phyloP scores from a whole-genome alignment of 352 stramenopile species.

The Pythium periplocum region DNA sequence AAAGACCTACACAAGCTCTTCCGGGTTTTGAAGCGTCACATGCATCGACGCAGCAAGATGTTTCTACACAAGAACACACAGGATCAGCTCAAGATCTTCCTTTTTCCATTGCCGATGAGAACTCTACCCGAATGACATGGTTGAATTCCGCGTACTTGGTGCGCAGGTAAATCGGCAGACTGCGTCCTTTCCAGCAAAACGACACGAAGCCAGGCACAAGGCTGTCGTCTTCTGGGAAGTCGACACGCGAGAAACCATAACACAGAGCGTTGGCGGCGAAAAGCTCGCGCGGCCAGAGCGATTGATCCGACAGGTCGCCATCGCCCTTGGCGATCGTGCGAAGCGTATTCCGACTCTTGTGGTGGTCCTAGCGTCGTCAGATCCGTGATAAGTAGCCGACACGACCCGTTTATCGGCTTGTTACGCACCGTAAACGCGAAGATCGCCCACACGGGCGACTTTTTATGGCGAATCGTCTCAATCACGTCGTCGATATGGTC shows the following conservation, averaged over 20 bases:
- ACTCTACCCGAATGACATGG: slow-evolving; percentile 74
- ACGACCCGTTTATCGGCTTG: no score
- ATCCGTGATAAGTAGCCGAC: no score
- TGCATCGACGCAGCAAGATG: slow-evolving; percentile 74
- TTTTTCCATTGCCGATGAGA: neutral
- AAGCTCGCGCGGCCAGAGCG: slow-evolving; percentile 69
- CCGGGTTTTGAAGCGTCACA: slow-evolving; percentile 62
- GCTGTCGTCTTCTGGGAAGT: slow-evolving; percentile 59
- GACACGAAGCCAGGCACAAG: slow-evolving; percentile 70
- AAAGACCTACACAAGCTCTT: slow-evolving; percentile 66
- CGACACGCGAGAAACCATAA: slow-evolving; percentile 73
- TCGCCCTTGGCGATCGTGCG: slow-evolving; percentile 63
- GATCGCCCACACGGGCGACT: slow-evolving; percentile 66
- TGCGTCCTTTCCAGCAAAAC: slow-evolving; percentile 88
- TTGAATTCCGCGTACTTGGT: slow-evolving; percentile 89
- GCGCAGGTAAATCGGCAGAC: slow-evolving; percentile 76
- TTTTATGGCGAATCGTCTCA: slow-evolving; percentile 58
- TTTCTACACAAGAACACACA: slow-evolving; percentile 34
- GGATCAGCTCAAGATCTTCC: no score
- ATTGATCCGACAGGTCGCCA: slow-evolving; percentile 61
- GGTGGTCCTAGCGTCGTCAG: slow-evolving; percentile 38
- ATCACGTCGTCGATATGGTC: slow-evolving; percentile 71
- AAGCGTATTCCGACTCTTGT: slow-evolving; percentile 77
- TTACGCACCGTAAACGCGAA: slow-evolving; percentile 65
- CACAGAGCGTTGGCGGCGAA: slow-evolving; percentile 76